Conservation (phyloP, 208 protist species). For the Phytomonas serpens region DNA sequence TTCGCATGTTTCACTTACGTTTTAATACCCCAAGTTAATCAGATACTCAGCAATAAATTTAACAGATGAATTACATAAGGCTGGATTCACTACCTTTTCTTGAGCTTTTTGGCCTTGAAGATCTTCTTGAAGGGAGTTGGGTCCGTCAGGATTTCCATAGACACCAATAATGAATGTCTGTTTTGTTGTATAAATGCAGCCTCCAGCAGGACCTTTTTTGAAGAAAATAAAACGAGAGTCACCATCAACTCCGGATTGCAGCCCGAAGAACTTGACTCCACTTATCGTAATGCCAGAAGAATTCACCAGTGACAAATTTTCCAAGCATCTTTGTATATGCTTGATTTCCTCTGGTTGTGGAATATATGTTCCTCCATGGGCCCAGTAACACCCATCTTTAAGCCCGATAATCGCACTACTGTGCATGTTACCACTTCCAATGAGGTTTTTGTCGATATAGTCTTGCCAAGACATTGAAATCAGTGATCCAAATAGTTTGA, state of each 20-base stretch:
- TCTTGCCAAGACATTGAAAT: constrained; percentile 77
- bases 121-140: constrained; percentile 48
- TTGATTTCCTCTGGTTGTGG: constrained; percentile 81
- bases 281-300: constrained; percentile 68
- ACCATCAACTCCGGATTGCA: constrained; percentile 64
- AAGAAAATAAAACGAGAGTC: constrained; percentile 80
- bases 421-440: constrained; percentile 84
- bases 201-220: constrained; percentile 80
- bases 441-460: constrained; percentile 84
- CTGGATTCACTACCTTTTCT: constrained; percentile 64
- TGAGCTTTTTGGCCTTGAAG: constrained; percentile 30
- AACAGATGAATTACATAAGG: constrained; percentile 78
- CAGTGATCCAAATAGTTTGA: not conserved
- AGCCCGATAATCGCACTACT: constrained; percentile 75
- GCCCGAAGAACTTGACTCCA: constrained; percentile 82
- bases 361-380: constrained; percentile 76
- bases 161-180: constrained; percentile 74
- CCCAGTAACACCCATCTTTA: constrained; percentile 84
- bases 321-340: constrained; percentile 65
- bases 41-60: constrained; percentile 86
- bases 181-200: constrained; percentile 82
- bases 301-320: constrained; percentile 52
- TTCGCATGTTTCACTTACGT: not conserved
- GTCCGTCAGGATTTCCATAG: constrained; percentile 67
- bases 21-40: constrained; percentile 73